Conservation (phyloP, 2,329 filamentous ascomycete genomes). For the Diatrype stigma region DNA sequence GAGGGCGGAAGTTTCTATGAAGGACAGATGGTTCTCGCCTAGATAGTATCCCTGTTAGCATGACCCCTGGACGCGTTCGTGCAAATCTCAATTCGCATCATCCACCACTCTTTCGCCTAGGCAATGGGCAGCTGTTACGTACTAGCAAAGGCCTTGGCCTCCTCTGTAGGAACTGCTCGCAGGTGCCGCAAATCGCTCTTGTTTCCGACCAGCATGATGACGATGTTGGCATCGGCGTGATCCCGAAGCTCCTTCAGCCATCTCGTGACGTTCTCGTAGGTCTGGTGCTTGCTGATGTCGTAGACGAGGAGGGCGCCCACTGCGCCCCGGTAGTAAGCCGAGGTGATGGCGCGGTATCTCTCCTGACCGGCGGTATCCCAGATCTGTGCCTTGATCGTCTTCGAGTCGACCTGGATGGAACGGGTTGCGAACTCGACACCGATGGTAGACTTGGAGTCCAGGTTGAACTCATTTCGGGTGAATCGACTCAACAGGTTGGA, state of each 20-base stretch:
- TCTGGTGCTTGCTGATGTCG: conserved; percentile 99
- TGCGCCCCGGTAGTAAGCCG: conserved; percentile 96
- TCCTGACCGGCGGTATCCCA: conserved; percentile 99
- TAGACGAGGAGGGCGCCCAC: conserved; percentile 97
- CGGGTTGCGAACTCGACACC: conserved; percentile 98
- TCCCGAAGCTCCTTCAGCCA: conserved; percentile 99
- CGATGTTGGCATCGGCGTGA: conserved; percentile 97
- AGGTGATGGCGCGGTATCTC: conserved; percentile 97
- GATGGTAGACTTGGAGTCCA: conserved; percentile 99
- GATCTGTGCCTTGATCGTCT: conserved; percentile 99
- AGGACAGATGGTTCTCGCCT: conserved; percentile 98
- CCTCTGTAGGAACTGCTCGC: conserved; percentile 92
- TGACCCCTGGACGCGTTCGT: not conserved
- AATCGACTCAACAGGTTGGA: conserved; percentile 99
- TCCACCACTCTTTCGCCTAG: not conserved
- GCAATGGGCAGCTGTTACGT: conserved; percentile 28
- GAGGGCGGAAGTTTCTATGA: conserved; percentile 98
- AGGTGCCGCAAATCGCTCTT: conserved; percentile 99
- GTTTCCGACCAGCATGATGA: conserved; percentile 99
- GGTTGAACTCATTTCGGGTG: conserved; percentile 99
- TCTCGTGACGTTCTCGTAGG: conserved; percentile 97
- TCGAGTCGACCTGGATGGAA: conserved; percentile 97
- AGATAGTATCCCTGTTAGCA: conserved; percentile 22
- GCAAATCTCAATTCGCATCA: not conserved
- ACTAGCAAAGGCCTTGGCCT: conserved; percentile 98